A percentile compares a stretch with the other conserved stretches of the same genome.
Conservation (phyloP, 2,329 filamentous ascomycete genomes). For the Pseudogymnoascus sp. region DNA sequence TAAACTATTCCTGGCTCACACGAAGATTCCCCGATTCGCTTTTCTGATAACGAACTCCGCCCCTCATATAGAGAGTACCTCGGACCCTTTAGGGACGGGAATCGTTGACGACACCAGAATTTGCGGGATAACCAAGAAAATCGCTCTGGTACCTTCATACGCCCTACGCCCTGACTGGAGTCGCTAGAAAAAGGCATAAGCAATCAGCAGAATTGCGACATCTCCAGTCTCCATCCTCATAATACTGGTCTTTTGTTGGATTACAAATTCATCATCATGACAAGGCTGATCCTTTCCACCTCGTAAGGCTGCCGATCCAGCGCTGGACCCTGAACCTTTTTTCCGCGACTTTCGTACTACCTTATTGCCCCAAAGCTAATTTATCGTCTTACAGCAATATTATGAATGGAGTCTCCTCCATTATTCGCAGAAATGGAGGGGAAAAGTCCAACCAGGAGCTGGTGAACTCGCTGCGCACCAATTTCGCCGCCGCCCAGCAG, state of each 20-base stretch:
- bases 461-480: constrained; percentile 77
- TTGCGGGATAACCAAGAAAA: constrained; percentile 1
- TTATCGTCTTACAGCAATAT: constrained; percentile 25
- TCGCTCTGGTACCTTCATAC: constrained; percentile 7
- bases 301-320: constrained; percentile 52
- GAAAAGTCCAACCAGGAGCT: constrained; percentile 91
- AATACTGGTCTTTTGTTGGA: constrained; percentile 8
- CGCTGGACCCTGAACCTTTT: constrained; percentile 10
- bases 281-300: constrained; percentile 79
- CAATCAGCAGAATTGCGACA: constrained; percentile 8
- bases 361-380: constrained; percentile 13
- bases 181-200: constrained; percentile 8
- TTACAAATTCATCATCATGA: constrained; percentile 39
- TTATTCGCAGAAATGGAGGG: constrained; percentile 70
- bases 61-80: constrained; percentile 4
- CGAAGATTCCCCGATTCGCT: not conserved
- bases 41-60: constrained; percentile 9
- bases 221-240: not conserved
- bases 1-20: not conserved
- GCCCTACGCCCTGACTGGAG: not conserved
- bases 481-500: constrained; percentile 69
- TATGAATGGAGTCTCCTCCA: constrained; percentile 73
- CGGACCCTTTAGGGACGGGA: constrained; percentile 5
- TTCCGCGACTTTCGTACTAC: not conserved
- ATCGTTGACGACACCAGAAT: constrained; percentile 9